Conservation (phyloP, 78 protist genomes). For the Anaeramoeba flamelloides region DNA sequence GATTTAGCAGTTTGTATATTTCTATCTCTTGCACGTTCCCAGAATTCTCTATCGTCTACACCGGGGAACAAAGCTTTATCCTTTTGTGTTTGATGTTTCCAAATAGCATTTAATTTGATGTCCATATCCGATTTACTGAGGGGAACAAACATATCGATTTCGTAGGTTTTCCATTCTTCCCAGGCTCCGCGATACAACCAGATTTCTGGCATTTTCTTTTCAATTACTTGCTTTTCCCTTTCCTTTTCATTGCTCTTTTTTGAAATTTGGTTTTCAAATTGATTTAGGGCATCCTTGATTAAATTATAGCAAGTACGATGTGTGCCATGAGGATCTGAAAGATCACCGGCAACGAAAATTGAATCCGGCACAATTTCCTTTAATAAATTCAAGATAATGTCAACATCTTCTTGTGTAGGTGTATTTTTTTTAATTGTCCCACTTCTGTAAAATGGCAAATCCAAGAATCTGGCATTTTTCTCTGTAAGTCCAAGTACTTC, state of each 20-base stretch:
- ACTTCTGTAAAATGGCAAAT: constrained; percentile 62
- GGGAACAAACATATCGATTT: constrained; percentile 48
- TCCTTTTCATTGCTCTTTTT: no score
- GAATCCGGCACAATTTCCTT: constrained; percentile 31
- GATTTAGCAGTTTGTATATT: constrained; percentile 13
- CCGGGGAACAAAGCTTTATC: constrained; percentile 59
- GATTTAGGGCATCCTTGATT: constrained; percentile 27
- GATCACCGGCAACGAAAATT: constrained; percentile 55
- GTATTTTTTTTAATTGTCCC: constrained; percentile 54
- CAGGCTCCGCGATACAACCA: constrained; percentile 64
- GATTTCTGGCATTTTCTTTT: constrained; percentile 19
- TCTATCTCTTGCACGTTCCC: constrained; percentile 50
- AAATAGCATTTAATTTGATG: constrained; percentile 43
- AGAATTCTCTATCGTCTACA: constrained; percentile 50
- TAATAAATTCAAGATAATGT: constrained; percentile 37
- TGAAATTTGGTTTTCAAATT: constrained; percentile 1
- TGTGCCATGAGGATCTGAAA: constrained; percentile 61
- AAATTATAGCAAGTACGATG: constrained; percentile 47
- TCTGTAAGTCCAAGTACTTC: not conserved
- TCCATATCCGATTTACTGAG: constrained; percentile 40
- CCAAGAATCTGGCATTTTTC: constrained; percentile 32
- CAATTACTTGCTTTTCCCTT: not conserved
- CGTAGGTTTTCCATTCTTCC: constrained; percentile 48
- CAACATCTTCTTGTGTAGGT: constrained; percentile 40
- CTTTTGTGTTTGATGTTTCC: constrained; percentile 56